These are phyloP conservation scores for Gastrolobium villosum DNA, from an alignment of 306 rosid genomes.

Conservation along the genomic window DNA sequence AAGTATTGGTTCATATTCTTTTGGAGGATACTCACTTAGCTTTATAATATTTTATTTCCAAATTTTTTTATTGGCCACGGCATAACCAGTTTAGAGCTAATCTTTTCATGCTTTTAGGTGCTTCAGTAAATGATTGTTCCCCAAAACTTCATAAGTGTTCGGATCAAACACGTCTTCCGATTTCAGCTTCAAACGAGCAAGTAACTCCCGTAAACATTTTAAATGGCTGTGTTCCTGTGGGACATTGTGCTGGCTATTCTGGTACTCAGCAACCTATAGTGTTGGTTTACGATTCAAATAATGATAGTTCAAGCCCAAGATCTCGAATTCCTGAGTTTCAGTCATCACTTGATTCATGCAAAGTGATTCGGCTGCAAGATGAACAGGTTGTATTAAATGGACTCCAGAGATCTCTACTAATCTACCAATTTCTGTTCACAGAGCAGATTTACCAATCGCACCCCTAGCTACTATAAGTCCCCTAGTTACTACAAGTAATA, in stretches of 20 bases:
- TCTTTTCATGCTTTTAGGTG: constrained; percentile 51
- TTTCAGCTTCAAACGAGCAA: constrained; percentile 35
- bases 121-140: constrained; percentile 43
- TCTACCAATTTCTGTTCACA: constrained; percentile 37
- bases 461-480: too few species aligned
- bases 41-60: not conserved
- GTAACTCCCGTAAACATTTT: constrained; percentile 44
- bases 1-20: constrained; percentile 43
- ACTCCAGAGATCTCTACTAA: constrained; percentile 44
- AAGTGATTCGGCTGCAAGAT: constrained; percentile 46
- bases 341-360: constrained; percentile 38
- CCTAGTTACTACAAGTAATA: constrained; percentile 34
- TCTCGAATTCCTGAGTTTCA: constrained; percentile 34
- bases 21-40: not conserved
- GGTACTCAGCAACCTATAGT: constrained; percentile 38
- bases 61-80: not conserved
- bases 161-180: constrained; percentile 43
- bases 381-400: constrained; percentile 50
- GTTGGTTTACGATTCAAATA: constrained; percentile 19
- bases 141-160: constrained; percentile 48
- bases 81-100: constrained; percentile 1
- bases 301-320: constrained; percentile 41
- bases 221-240: constrained; percentile 36
- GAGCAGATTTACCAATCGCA: constrained; percentile 42
- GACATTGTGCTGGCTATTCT: constrained; percentile 32